phyloP scores from a whole-genome alignment of 1,139 yeast genomes.

The Pneumocystis jirovecii region DNA sequence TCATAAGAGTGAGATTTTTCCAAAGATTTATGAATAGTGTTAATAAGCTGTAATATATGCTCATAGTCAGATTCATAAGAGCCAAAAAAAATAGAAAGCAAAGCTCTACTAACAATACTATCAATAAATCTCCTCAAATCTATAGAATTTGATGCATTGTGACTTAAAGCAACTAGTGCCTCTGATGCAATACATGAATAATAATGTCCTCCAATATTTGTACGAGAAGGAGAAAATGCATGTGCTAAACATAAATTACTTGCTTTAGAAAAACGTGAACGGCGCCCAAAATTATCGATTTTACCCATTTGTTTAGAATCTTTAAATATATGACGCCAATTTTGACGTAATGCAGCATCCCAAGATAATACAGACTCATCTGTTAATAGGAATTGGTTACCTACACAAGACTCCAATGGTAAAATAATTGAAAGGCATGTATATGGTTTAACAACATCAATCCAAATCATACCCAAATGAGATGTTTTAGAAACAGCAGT shows the following conservation, averaged over 20 bases:
- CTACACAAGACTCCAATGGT: background rate
- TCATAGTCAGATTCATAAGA: background rate
- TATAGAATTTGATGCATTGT: background rate
- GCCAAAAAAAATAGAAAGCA: background rate
- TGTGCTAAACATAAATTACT: background rate
- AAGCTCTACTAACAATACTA: background rate
- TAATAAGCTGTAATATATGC: background rate
- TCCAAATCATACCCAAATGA: background rate
- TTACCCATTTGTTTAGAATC: background rate
- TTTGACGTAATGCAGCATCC: background rate
- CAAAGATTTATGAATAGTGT: background rate
- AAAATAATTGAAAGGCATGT: background rate
- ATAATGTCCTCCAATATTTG: background rate
- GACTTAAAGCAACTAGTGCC: background rate
- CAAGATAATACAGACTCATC: background rate
- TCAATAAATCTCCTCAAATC: background rate
- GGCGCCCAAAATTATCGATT: background rate
- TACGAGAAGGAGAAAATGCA: background rate
- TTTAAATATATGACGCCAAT: background rate
- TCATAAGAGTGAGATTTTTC: background rate
- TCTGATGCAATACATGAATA: background rate
- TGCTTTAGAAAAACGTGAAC: background rate
- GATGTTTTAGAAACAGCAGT: conserved; percentile 2
- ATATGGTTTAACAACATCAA: background rate
- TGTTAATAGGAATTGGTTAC: background rate